phyloP scores from a whole-genome alignment of 257 asterid genomes.

The Datura wrightii region DNA sequence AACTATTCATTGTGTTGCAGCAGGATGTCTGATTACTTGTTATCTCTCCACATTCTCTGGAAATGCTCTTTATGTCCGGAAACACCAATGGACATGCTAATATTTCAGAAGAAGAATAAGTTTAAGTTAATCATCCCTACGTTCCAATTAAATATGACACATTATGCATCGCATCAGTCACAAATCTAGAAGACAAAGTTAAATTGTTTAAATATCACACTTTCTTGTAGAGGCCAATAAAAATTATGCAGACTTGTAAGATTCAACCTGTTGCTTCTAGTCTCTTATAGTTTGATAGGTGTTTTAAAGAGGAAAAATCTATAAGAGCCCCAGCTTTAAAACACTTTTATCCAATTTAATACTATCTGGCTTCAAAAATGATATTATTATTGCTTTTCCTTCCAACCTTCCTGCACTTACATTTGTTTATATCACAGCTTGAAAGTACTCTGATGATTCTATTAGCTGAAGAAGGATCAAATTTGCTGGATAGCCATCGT shows the following conservation, averaged over 20 bases:
- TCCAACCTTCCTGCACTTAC: conserved; percentile 19
- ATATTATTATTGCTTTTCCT: background rate
- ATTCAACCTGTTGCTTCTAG: conserved; percentile 2
- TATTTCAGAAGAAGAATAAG: background rate
- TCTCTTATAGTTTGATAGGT: background rate
- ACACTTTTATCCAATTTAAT: background rate
- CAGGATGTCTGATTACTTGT: conserved; percentile 36
- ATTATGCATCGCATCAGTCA: background rate
- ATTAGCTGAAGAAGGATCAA: conserved; percentile 41
- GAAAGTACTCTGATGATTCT: conserved; percentile 43
- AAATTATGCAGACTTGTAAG: background rate
- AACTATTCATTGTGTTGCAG: conserved; percentile 38
- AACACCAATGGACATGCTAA: conserved; percentile 48
- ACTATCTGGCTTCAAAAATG: background rate
- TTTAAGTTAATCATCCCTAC: background rate
- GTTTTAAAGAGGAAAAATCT: background rate
- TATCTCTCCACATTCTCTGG: conserved; percentile 36
- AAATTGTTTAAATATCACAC: background rate
- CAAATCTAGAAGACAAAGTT: background rate
- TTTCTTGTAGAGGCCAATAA: background rate
- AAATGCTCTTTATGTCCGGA: conserved; percentile 35
- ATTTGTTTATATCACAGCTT: conserved; percentile 43
- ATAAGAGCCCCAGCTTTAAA: background rate
- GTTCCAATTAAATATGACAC: background rate
- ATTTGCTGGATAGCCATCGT: conserved; percentile 46